Conservation (phyloP, 2,329 filamentous ascomycete species). For the Colletotrichum gigasporum region DNA sequence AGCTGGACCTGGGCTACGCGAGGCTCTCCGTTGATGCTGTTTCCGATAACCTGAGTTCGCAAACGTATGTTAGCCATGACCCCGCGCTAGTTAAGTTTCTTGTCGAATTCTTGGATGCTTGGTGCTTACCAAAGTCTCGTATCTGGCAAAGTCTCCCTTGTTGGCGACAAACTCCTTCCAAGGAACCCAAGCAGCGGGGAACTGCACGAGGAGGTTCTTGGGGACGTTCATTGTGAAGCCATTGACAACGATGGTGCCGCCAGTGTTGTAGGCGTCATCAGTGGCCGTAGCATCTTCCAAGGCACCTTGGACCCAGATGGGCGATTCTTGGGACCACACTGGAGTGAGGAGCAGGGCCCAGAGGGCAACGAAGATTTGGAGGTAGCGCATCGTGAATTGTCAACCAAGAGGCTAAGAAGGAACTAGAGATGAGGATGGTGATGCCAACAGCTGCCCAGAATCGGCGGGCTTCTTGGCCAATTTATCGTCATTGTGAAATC, state of each 20-base stretch:
- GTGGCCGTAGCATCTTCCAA: slow-evolving; percentile 43
- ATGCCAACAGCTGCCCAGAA: neutral
- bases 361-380: neutral
- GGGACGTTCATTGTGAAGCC: slow-evolving; percentile 56
- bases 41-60: slow-evolving; percentile 45
- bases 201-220: slow-evolving; percentile 59
- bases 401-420: neutral
- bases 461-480: neutral
- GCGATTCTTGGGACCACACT: slow-evolving; percentile 38
- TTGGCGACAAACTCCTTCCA: slow-evolving; percentile 48
- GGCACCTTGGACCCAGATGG: slow-evolving; percentile 44
- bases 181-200: slow-evolving; percentile 55
- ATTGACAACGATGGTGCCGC: slow-evolving; percentile 55
- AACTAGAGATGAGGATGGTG: neutral
- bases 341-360: slow-evolving; percentile 11
- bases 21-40: slow-evolving; percentile 44
- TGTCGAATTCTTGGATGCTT: no score
- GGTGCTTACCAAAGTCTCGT: slow-evolving; percentile 43
- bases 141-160: slow-evolving; percentile 43
- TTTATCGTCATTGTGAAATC: neutral
- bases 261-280: slow-evolving; percentile 52
- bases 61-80: neutral
- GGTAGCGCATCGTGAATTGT: neutral
- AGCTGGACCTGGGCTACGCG: slow-evolving; percentile 45
- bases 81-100: no score